A percentile compares a stretch with the other conserved stretches of the same genome.
These are phyloP conservation scores for Hagleromyces aurorensis DNA, from an alignment of 805 yeast genomes.

Conservation along the genomic window DNA sequence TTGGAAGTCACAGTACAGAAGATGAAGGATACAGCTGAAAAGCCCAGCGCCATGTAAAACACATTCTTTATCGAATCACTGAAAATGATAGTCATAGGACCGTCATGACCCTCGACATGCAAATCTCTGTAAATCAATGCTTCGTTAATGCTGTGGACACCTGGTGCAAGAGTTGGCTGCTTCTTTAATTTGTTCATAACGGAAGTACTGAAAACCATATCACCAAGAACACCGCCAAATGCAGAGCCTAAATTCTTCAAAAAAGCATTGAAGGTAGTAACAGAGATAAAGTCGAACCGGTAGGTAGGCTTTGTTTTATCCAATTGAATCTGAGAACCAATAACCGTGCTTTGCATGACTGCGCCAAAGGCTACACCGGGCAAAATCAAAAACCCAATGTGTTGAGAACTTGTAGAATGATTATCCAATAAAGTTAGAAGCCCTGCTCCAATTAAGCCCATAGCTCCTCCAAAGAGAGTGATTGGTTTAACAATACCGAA, in stretches of 20 bases:
- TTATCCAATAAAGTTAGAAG: conserved; percentile 27
- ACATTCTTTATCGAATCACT: conserved; percentile 16
- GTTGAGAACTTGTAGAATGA: conserved; percentile 21
- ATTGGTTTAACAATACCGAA: conserved; percentile 33
- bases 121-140: conserved; percentile 14
- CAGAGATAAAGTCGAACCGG: conserved; percentile 18
- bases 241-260: conserved; percentile 21
- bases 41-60: conserved; percentile 19
- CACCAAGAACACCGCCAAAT: conserved; percentile 20
- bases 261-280: conserved; percentile 22
- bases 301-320: conserved; percentile 14
- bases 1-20: conserved; percentile 15
- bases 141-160: conserved; percentile 12
- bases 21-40: conserved; percentile 12
- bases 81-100: conserved; percentile 11
- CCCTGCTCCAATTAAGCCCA: conserved; percentile 33
- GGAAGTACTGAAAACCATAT: conserved; percentile 19
- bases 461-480: conserved; percentile 25
- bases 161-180: conserved; percentile 3
- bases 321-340: conserved; percentile 26
- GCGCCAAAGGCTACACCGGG: conserved; percentile 34
- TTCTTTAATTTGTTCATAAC: conserved; percentile 11
- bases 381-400: conserved; percentile 34
- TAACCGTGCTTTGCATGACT: conserved; percentile 28
- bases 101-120: conserved; percentile 15